A percentile compares a stretch with the other conserved stretches of the same genome.
These are phyloP conservation scores for Ceratocystis albifundus DNA, from an alignment of 2,329 filamentous ascomycete species.

Conservation along the genomic window DNA sequence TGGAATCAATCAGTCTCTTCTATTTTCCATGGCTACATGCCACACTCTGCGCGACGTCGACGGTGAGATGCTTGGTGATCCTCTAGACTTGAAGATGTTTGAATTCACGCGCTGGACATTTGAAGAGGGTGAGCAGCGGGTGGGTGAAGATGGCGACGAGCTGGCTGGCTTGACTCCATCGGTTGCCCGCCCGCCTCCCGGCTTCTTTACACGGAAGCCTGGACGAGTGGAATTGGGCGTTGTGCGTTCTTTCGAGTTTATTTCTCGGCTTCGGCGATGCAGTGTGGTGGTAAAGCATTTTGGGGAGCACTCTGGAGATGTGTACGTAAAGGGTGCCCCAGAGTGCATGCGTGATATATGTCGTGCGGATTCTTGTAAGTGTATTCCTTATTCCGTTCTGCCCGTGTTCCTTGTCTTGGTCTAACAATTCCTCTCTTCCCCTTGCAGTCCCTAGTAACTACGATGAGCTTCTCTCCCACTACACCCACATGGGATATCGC, in stretches of 20 bases:
- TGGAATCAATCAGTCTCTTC: conserved; percentile 25
- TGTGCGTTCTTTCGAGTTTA: conserved; percentile 84
- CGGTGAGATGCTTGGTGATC: conserved; percentile 80
- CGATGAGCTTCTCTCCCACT: conserved; percentile 75
- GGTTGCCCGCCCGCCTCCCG: conserved; percentile 63
- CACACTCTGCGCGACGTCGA: conserved; percentile 84
- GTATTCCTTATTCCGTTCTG: not conserved
- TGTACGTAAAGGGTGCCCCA: conserved; percentile 93
- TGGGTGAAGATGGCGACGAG: conserved; percentile 60
- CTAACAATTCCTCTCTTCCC: not conserved
- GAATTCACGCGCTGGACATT: conserved; percentile 89
- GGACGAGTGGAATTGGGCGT: conserved; percentile 63
- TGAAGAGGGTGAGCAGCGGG: conserved; percentile 69
- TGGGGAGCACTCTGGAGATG: conserved; percentile 67
- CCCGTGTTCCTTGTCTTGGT: not conserved
- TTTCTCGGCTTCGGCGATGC: conserved; percentile 79
- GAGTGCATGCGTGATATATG: conserved; percentile 96
- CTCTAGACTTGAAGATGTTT: conserved; percentile 96
- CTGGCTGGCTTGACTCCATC: conserved; percentile 71
- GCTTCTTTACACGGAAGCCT: not conserved
- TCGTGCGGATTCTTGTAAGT: conserved; percentile 62
- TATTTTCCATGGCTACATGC: conserved; percentile 95
- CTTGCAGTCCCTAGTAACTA: conserved; percentile 66
- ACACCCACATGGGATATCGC: conserved; percentile 90
- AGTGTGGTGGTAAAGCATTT: conserved; percentile 88